Evolutionary conservation across 352 stramenopile species (phyloP).

Genomic region (Phytophthora pluvialis): DNA sequence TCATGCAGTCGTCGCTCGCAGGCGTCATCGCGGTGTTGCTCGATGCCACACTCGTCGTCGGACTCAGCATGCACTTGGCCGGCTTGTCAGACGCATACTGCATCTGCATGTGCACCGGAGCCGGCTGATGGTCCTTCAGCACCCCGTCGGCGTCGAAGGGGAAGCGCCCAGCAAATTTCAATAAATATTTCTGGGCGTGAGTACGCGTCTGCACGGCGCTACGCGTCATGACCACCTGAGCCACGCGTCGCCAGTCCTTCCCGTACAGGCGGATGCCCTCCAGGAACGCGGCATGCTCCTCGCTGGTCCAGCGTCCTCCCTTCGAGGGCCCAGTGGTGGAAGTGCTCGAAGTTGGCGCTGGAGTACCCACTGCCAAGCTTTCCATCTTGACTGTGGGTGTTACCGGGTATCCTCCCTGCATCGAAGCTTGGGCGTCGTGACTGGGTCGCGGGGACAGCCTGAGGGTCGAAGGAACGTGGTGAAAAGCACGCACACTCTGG

Average conservation of each 20-base stretch:
- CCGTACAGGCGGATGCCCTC: slow-evolving; percentile 88
- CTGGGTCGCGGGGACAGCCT: slow-evolving; percentile 37
- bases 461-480: slow-evolving; percentile 16
- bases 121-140: slow-evolving; percentile 42
- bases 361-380: slow-evolving; percentile 28
- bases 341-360: slow-evolving; percentile 18
- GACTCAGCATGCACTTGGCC: slow-evolving; percentile 31
- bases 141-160: slow-evolving; percentile 67
- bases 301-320: slow-evolving; percentile 87
- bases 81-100: slow-evolving; percentile 10
- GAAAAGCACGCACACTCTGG: slow-evolving; percentile 14
- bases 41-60: slow-evolving; percentile 36
- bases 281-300: slow-evolving; percentile 88
- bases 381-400: slow-evolving; percentile 42
- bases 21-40: slow-evolving; percentile 33
- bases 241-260: slow-evolving; percentile 88
- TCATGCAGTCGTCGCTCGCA: slow-evolving; percentile 41
- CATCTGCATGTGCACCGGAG: slow-evolving; percentile 19
- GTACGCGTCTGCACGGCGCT: slow-evolving; percentile 90
- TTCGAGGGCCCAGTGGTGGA: slow-evolving; percentile 52
- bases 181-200: slow-evolving; percentile 93
- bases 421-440: slow-evolving; percentile 9
- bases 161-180: slow-evolving; percentile 89
- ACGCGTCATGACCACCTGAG: slow-evolving; percentile 81
- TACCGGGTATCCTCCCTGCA: slow-evolving; percentile 14